Conservation (phyloP, 805 yeast species). For the Pichia phayaonensis region DNA sequence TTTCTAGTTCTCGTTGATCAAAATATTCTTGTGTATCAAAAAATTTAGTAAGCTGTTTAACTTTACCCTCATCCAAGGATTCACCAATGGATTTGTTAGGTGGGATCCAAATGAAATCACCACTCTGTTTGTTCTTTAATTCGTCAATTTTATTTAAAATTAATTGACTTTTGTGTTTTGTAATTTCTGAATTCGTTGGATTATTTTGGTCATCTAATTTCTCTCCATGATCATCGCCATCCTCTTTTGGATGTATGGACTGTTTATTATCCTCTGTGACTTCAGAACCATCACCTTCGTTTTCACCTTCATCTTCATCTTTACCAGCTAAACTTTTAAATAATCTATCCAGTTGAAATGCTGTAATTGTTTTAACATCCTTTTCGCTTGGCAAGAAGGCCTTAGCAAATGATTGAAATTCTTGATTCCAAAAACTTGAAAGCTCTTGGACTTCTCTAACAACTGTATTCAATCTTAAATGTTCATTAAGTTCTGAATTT, state of each 20-base stretch:
- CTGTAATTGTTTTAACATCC: slow-evolving; percentile 85
- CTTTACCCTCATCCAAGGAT: slow-evolving; percentile 33
- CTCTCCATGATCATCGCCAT: slow-evolving; percentile 6
- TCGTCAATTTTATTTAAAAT: slow-evolving; percentile 11
- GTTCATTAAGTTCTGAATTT: slow-evolving; percentile 52
- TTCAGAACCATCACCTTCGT: slow-evolving; percentile 5
- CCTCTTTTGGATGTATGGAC: slow-evolving; percentile 7
- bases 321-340: slow-evolving; percentile 37
- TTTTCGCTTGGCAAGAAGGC: slow-evolving; percentile 82
- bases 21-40: slow-evolving; percentile 83
- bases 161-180: slow-evolving; percentile 17
- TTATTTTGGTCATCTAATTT: background rate
- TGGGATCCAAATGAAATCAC: slow-evolving; percentile 14
- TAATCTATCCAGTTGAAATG: slow-evolving; percentile 73
- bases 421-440: slow-evolving; percentile 83
- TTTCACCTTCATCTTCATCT: slow-evolving; percentile 9
- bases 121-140: slow-evolving; percentile 11
- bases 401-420: slow-evolving; percentile 71
- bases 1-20: slow-evolving; percentile 72
- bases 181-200: background rate
- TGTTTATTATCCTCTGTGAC: no score
- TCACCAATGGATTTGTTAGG: slow-evolving; percentile 17
- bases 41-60: slow-evolving; percentile 56
- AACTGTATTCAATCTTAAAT: slow-evolving; percentile 61
- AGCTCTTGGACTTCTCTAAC: slow-evolving; percentile 68